Base-by-base conservation (phyloP, 2,329 filamentous ascomycete genomes). In the Xylaria sp. region DNA sequence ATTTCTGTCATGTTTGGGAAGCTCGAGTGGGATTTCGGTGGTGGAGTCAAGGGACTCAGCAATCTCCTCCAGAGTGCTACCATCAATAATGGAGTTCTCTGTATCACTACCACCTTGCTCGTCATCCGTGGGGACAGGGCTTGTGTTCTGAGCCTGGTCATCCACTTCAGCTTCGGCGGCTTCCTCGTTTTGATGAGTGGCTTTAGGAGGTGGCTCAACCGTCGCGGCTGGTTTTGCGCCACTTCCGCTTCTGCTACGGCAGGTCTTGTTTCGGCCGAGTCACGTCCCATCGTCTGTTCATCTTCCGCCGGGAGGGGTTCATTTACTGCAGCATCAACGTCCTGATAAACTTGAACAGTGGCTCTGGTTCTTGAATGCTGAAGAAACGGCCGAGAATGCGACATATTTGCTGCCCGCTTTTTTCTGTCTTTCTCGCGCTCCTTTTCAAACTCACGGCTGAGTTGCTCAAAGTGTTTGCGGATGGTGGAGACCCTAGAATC, bases 391-490 rank as follows among this genome's bases (percentile, higher is more conserved):
- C 94, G 87, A 14, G 92, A 92, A 74, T 86, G 83, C 21, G 87
- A 84, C 73, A 90, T 88, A 72, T 89, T 92, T 47, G 92, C 91
- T 25, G 92, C 91, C 62, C 92, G 83, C 74, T 93, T 90, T 71
- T 89, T 90, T 67, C 92, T 87, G 75, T 98, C 94, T 51, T 91
- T 89, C 69, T 96, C 86, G 46, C 95, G 87, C 77, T 99, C 94
- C 71, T 94, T 96, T 73, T 97, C 93, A 69, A 99, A 99, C 73
- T 99, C 96, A 23, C 94, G 89, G 70, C 93, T 97, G 60, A 99
- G 83, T 75, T 98, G 94, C 76, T 99, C 96, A 73, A 99, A 98
- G 75, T 98, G 95, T 70, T 92, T 92, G 17, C 95, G 92, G 52
- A 99, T 83, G n/a, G 89, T 93, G 8, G 93, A 96, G 2, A 99